Conservation (phyloP, 192 early-diverging fungal species). For the Umbelopsis isabellina region DNA sequence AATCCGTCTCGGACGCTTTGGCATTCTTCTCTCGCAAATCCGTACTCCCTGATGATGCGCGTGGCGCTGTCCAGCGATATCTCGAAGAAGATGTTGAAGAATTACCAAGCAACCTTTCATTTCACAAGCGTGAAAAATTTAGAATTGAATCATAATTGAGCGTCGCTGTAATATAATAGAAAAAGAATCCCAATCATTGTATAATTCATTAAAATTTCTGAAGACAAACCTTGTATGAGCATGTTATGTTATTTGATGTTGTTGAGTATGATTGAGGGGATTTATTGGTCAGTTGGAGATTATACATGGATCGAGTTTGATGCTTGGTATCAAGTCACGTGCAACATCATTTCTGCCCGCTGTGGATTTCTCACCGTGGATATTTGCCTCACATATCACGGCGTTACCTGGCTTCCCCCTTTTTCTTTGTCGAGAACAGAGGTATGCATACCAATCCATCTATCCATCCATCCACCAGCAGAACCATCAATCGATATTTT, state of each 20-base stretch:
- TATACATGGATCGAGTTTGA: too few species aligned
- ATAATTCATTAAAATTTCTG: neutral
- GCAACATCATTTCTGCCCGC: too few species aligned
- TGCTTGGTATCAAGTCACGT: too few species aligned
- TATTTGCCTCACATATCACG: neutral
- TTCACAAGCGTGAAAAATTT: slow-evolving; percentile 25
- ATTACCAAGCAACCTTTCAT: slow-evolving; percentile 34
- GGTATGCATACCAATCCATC: slow-evolving; percentile 20
- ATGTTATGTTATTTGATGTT: too few species aligned
- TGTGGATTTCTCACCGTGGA: too few species aligned
- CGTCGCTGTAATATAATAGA: slow-evolving; percentile 24
- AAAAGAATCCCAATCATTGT: slow-evolving; percentile 1
- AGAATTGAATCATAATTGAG: slow-evolving; percentile 3
- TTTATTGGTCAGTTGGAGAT: too few species aligned
- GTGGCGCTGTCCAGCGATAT: slow-evolving; percentile 12
- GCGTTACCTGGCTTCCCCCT: slow-evolving; percentile 2
- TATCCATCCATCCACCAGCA: slow-evolving; percentile 30
- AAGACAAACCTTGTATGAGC: too few species aligned
- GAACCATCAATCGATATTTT: slow-evolving; percentile 9
- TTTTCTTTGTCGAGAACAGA: slow-evolving; percentile 30
- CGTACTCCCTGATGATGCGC: neutral
- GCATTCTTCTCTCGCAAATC: slow-evolving; percentile 33
- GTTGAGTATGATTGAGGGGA: too few species aligned
- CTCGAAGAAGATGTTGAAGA: slow-evolving; percentile 22
- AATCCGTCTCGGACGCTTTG: slow-evolving; percentile 38